phyloP scores from a whole-genome alignment of 2,329 filamentous ascomycete genomes.

The Aspergillus pseudotamarii region DNA sequence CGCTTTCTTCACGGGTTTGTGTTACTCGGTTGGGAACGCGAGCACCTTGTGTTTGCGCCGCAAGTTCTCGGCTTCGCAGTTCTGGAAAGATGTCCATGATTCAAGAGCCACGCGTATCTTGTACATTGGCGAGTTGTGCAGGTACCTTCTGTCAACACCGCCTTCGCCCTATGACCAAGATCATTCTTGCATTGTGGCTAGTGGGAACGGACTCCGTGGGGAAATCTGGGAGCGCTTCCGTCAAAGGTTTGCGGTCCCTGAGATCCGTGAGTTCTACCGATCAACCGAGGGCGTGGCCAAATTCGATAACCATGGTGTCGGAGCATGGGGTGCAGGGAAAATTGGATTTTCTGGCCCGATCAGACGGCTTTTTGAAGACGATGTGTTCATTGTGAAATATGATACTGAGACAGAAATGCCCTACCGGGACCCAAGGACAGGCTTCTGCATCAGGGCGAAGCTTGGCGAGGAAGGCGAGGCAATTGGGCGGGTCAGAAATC shows the following conservation, averaged over 20 bases:
- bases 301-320: slow-evolving; percentile 48
- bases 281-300: slow-evolving; percentile 52
- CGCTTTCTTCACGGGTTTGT: slow-evolving; percentile 49
- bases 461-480: slow-evolving; percentile 49
- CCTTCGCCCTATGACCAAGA: slow-evolving; percentile 48
- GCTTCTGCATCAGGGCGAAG: slow-evolving; percentile 44
- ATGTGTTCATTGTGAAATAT: slow-evolving; percentile 47
- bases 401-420: slow-evolving; percentile 47
- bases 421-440: slow-evolving; percentile 47
- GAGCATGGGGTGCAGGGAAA: slow-evolving; percentile 47
- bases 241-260: slow-evolving; percentile 45
- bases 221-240: slow-evolving; percentile 55
- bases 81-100: slow-evolving; percentile 50
- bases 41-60: slow-evolving; percentile 48
- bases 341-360: slow-evolving; percentile 49
- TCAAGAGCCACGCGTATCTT: slow-evolving; percentile 47
- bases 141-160: slow-evolving; percentile 51
- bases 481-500: slow-evolving; percentile 47
- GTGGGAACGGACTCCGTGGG: slow-evolving; percentile 52
- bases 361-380: slow-evolving; percentile 43
- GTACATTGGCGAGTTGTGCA: slow-evolving; percentile 54
- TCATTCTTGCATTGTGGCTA: slow-evolving; percentile 49
- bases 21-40: slow-evolving; percentile 43
- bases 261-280: slow-evolving; percentile 53
- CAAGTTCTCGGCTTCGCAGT: slow-evolving; percentile 50